Conservation (phyloP, 176 grass and related monocot species). For the Oryza australiensis region DNA sequence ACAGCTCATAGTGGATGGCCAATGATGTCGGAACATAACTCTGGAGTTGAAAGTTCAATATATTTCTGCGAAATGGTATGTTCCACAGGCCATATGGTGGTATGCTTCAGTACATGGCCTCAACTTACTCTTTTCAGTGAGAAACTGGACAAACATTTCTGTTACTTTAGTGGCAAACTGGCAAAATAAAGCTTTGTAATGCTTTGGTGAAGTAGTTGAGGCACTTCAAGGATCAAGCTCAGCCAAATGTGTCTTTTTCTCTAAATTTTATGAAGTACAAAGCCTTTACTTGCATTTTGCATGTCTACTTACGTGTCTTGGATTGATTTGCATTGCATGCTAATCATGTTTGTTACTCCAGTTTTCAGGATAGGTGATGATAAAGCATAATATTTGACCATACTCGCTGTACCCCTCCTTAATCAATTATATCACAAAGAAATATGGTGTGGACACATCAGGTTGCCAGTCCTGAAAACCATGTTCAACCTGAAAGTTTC, state of each 20-base stretch:
- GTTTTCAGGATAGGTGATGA: constrained; percentile 45
- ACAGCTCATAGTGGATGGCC: neutral
- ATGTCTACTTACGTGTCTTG: constrained; percentile 22
- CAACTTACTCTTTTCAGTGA: neutral
- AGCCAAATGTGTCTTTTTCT: neutral
- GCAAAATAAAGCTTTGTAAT: neutral
- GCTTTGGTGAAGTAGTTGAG: constrained; percentile 11
- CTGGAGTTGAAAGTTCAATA: constrained; percentile 8
- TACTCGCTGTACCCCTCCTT: constrained; percentile 24
- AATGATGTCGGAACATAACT: constrained; percentile 1
- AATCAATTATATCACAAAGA: constrained; percentile 43
- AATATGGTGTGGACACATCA: constrained; percentile 47
- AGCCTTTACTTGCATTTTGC: constrained; percentile 21
- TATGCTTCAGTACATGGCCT: neutral
- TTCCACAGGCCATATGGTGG: neutral
- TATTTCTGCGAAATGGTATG: neutral
- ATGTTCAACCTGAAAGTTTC: constrained; percentile 41
- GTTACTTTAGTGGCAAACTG: neutral
- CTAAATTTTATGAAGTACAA: neutral
- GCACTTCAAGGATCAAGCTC: neutral
- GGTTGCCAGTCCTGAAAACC: constrained; percentile 42
- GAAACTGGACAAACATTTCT: neutral
- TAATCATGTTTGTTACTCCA: constrained; percentile 38
- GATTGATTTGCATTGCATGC: constrained; percentile 3
- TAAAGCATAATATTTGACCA: constrained; percentile 38